These are phyloP conservation scores for Moesziomyces parantarcticus DNA, from an alignment of 1,284 basidiomycete species.

Conservation along the genomic window DNA sequence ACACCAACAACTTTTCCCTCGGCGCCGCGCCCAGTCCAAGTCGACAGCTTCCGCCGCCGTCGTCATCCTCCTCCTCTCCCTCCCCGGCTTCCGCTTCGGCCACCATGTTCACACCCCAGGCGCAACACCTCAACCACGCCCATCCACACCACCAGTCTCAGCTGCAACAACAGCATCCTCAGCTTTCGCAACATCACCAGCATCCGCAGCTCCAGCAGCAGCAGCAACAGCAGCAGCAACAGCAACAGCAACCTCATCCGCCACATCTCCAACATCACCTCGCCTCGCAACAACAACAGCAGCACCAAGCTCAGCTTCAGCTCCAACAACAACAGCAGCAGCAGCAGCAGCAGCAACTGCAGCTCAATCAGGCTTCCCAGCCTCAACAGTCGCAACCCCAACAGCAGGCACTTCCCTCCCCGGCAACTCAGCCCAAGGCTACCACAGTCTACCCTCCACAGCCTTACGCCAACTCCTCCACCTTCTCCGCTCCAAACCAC, in stretches of 20 bases:
- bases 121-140: constrained; percentile 26
- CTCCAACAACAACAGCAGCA: constrained; percentile 31
- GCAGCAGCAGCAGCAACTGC: constrained; percentile 19
- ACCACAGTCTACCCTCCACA: constrained; percentile 49
- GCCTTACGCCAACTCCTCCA: constrained; percentile 47
- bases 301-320: constrained; percentile 19
- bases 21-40: no score
- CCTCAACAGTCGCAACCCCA: constrained; percentile 5
- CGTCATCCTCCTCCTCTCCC: constrained; percentile 6
- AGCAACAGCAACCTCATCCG: constrained; percentile 10
- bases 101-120: constrained; percentile 37
- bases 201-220: constrained; percentile 34
- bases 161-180: constrained; percentile 25
- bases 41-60: no score
- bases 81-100: constrained; percentile 29
- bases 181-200: constrained; percentile 29
- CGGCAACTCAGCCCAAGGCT: constrained; percentile 19
- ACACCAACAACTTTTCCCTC: no score
- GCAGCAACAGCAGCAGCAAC: constrained; percentile 20
- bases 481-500: constrained; percentile 32
- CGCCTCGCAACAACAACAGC: constrained; percentile 7
- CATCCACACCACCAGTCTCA: constrained; percentile 28
- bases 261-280: constrained; percentile 29
- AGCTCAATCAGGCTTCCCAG: constrained; percentile 17
- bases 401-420: not conserved